Conservation (phyloP, 371 early-diverging fungal species). For the Smittium culicis region DNA sequence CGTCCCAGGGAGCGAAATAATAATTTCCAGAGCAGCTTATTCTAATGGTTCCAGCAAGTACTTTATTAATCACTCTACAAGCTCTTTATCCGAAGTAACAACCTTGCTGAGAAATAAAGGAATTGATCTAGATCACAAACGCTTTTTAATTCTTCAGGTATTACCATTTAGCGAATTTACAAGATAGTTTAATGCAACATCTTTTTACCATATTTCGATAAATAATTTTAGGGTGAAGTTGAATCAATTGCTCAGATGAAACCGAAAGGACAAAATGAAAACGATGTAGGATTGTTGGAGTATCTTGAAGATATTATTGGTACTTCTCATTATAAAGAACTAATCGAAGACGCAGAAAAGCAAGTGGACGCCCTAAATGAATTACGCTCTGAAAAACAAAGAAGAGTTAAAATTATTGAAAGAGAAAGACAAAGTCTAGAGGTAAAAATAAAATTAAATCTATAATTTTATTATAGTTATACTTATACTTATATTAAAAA, state of each 20-base stretch:
- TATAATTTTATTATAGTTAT: too few relatives aligned
- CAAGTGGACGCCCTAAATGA: constrained; percentile 60
- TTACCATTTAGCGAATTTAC: too few relatives aligned
- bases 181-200: too few relatives aligned
- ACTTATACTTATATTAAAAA: too few relatives aligned
- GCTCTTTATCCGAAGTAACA: constrained; percentile 74
- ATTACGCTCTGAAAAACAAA: constrained; percentile 66
- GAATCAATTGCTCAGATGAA: constrained; percentile 99
- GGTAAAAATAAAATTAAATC: too few relatives aligned
- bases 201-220: neutral
- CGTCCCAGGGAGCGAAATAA: constrained; percentile 54
- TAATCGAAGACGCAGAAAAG: constrained; percentile 62
- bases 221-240: constrained; percentile 82
- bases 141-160: constrained; percentile 88
- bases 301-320: constrained; percentile 99
- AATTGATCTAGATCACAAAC: constrained; percentile 97
- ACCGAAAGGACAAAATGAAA: constrained; percentile 80
- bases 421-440: constrained; percentile 63
- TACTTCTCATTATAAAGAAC: constrained; percentile 75
- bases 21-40: constrained; percentile 68
- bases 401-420: constrained; percentile 71
- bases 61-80: constrained; percentile 54
- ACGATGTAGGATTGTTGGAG: constrained; percentile 95
- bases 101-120: constrained; percentile 73
- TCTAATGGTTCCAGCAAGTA: constrained; percentile 58